Base-by-base conservation (phyloP, 2,329 filamentous ascomycete genomes). In the Fusarium sp. region DNA sequence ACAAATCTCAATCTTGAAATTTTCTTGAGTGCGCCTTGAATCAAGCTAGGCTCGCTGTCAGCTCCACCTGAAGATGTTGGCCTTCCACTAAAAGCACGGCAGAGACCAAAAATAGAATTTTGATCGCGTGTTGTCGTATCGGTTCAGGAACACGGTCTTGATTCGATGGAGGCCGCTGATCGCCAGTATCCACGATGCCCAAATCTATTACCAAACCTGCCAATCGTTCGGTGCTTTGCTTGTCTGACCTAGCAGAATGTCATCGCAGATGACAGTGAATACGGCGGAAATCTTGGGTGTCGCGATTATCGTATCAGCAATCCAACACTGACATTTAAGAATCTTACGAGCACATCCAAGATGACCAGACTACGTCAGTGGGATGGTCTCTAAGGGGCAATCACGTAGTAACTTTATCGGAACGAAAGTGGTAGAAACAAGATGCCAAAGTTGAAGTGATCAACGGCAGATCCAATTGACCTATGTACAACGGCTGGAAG, bases 401-500 rank as follows among this genome's bases (percentile, higher is more conserved):
- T 54, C 45, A 27, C 49, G 24, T 13, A 7, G 11, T 30, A 30
- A n/a, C 18, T 16, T 41, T 22, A 12, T n/a, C 11, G 6, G n/a
- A 56, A 18, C 10, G 30, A 10, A 37, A 42, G 18, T 61, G 14
- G 41, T 65, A 66, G 61, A 72, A 66, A 67, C 63, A 54, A 73
- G 68, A 75, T 72, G 65, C 59, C 56, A 32, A 62, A 66, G 64
- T 66, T 69, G 62, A 69, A 59, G 49, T 42, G 45, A 44, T 66
- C 68, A 73, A 70, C 70, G 69, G 68, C 65, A 66, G 62, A 71
- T 76, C 65, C 59, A 69, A 68, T 74, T 76, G 72, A 74, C 73
- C 61, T 76, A 77, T 77, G 63, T 77, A 77, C 75, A 77, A 67
- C 68, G 57, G 74, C 67, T 48, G 60, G 60, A 74, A 65, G 44